phyloP scores from a whole-genome alignment of 2,329 filamentous ascomycete species.

The Neoarthrinium moseri region DNA sequence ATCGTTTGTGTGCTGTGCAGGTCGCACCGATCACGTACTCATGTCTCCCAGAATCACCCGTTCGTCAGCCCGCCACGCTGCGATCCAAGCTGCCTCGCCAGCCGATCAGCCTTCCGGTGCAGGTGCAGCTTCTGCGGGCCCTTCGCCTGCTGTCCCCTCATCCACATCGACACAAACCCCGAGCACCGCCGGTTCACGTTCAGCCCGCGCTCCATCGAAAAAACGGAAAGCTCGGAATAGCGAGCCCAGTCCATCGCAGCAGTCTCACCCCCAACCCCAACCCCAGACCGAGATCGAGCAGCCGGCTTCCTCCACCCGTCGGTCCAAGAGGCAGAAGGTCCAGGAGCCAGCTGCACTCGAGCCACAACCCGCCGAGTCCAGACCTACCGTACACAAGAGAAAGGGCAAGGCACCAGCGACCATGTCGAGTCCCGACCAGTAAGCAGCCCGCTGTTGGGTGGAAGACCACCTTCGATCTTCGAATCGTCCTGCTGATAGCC shows the following conservation, averaged over 20 bases:
- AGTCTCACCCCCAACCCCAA: no score
- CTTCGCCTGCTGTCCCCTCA: slow-evolving; percentile 39
- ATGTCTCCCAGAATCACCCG: slow-evolving; percentile 97
- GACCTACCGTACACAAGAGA: slow-evolving; percentile 46
- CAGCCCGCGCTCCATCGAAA: slow-evolving; percentile 49
- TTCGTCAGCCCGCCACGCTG: slow-evolving; percentile 88
- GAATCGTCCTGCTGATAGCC: background rate
- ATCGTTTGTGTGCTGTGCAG: slow-evolving; percentile 11
- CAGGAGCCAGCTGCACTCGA: slow-evolving; percentile 42
- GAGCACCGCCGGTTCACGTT: slow-evolving; percentile 38
- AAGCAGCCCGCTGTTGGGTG: no score
- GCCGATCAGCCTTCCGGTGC: slow-evolving; percentile 36
- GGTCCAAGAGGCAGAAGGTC: slow-evolving; percentile 71
- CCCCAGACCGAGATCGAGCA: slow-evolving; percentile 20
- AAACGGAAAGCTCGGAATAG: slow-evolving; percentile 72
- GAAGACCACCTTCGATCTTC: background rate
- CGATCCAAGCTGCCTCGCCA: slow-evolving; percentile 55
- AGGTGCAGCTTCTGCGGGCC: slow-evolving; percentile 38
- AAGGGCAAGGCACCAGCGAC: slow-evolving; percentile 60
- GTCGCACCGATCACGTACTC: slow-evolving; percentile 50
- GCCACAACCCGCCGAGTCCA: slow-evolving; percentile 29
- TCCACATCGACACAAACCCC: slow-evolving; percentile 33
- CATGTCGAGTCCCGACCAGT: slow-evolving; percentile 73
- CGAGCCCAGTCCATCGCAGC: slow-evolving; percentile 47
- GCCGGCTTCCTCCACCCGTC: slow-evolving; percentile 45